A percentile compares a stretch with the other conserved stretches of the same genome.
These are phyloP conservation scores for Clathrospora elynae DNA, from an alignment of 2,329 filamentous ascomycete genomes.

Conservation along the genomic window DNA sequence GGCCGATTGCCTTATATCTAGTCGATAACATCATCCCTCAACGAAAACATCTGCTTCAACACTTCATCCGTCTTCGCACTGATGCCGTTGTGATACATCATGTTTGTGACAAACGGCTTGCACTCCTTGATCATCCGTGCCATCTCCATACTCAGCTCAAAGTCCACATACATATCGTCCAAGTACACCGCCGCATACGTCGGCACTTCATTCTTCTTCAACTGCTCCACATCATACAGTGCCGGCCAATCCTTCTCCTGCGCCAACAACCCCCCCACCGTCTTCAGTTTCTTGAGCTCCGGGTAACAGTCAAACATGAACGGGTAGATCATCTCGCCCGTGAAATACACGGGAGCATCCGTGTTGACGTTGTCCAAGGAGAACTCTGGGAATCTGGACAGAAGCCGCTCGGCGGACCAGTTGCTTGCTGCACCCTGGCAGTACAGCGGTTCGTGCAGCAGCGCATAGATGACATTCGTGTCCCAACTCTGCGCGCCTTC, in stretches of 20 bases:
- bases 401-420: conserved; percentile 75
- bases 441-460: conserved; percentile 89
- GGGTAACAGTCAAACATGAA: conserved; percentile 82
- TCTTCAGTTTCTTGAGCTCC: conserved; percentile 71
- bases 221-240: conserved; percentile 75
- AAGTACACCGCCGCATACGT: conserved; percentile 83
- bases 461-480: conserved; percentile 77
- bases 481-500: conserved; percentile 74
- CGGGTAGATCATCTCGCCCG: conserved; percentile 90
- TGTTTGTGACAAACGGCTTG: conserved; percentile 84
- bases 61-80: conserved; percentile 76
- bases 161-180: conserved; percentile 93
- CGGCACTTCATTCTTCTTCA: conserved; percentile 78
- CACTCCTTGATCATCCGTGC: conserved; percentile 74
- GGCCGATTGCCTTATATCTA: conserved; percentile 29
- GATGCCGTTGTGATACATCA: conserved; percentile 84
- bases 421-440: conserved; percentile 70
- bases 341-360: conserved; percentile 81
- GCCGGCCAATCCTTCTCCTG: conserved; percentile 70
- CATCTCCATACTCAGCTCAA: conserved; percentile 72
- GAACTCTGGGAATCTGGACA: conserved; percentile 57
- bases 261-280: conserved; percentile 74
- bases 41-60: conserved; percentile 72
- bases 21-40: conserved; percentile 73
- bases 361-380: conserved; percentile 53